Percentiles rank a stretch among this genome's conserved stretches.
Conservation (phyloP, 2,329 filamentous ascomycete genomes). For the Xylaria sp. region DNA sequence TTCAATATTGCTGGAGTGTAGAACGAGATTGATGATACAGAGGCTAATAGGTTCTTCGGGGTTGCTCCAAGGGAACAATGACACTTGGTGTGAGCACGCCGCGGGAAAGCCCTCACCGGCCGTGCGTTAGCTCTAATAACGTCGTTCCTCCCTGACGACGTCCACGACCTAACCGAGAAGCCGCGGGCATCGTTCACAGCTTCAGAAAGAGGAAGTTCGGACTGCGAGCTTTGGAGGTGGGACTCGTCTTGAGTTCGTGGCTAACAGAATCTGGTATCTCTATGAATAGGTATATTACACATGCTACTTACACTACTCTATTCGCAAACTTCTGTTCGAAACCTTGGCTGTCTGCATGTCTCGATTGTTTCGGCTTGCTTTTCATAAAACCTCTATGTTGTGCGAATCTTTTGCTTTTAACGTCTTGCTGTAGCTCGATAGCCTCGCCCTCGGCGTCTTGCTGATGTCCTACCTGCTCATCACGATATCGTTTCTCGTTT, state of each 20-base stretch:
- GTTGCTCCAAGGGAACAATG: not conserved
- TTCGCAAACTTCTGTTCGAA: not conserved
- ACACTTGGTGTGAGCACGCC: not conserved
- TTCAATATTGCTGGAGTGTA: not conserved
- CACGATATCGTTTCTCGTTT: constrained; percentile 17
- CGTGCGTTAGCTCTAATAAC: not conserved
- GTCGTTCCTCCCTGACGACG: constrained; percentile 1
- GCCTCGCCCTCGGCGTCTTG: not conserved
- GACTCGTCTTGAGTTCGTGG: constrained; percentile 5
- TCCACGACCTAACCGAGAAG: constrained; percentile 4
- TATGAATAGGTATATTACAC: not conserved
- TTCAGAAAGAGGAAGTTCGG: not conserved
- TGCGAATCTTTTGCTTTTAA: not conserved
- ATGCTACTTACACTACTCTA: not conserved
- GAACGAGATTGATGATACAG: constrained; percentile 1
- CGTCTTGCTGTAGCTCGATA: not conserved
- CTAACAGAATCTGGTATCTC: constrained; percentile 8
- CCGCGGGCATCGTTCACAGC: not conserved
- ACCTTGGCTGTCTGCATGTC: not conserved
- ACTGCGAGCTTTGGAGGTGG: not conserved
- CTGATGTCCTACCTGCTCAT: not conserved
- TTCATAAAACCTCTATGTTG: not conserved
- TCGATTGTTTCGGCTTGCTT: not conserved
- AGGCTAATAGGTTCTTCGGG: not conserved
- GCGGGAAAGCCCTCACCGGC: not conserved